Base-by-base conservation (phyloP, 2,329 filamentous ascomycete species). In the Furcasterigmium sp. region DNA sequence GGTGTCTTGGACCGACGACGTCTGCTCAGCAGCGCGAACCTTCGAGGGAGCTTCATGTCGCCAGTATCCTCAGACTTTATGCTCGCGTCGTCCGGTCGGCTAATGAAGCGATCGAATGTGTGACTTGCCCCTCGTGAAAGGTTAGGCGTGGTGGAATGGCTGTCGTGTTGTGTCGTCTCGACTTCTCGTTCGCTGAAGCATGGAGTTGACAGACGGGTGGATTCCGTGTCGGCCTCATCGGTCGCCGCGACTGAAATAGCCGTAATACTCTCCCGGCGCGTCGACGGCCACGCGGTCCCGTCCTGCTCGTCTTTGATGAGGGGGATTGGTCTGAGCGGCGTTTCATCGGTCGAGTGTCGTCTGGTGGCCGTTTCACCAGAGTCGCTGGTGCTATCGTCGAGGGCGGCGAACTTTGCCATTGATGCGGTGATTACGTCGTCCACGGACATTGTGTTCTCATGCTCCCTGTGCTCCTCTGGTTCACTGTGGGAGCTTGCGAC, bases 161-260 rank as follows among this genome's bases (percentile, higher is more conserved):
- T 53, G 13, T 56, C 49, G 23, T 46, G 42, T 21, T 51, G 50
- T n/a, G n/a, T n/a, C 20, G 48, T 54, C 15, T 47, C 47, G 40
- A 47, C 40, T 34, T 48, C 50, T 29, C 42, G 43, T 23, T 51
- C 47, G 34, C 47, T 37, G 23, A 56, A 46, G 38, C 49, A 52
- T n/a, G 54, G 54, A 19, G 54, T 53, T 19, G 48, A 47, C 19
- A 51, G 48, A 13, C 29, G 39, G 19, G 39, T 41, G 8, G 51
- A 51, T 21, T 51, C 48, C 30, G 41, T 39, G 6, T 46, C 39
- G 14, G 43, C 44, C 21, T 53, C 49, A 19, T 54, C 50, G 20
- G 44, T 36, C 20, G 32, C 11, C 17, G 37, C 40, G 11, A 42
- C 34, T 29, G 46, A 50, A 4, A 44, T 23, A 21, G 29, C 37